Percentiles rank a stretch among this genome's conserved stretches.
These are phyloP conservation scores for Heracleum sosnowskyi DNA, from an alignment of 129 eudicot species.

Conservation along the genomic window DNA sequence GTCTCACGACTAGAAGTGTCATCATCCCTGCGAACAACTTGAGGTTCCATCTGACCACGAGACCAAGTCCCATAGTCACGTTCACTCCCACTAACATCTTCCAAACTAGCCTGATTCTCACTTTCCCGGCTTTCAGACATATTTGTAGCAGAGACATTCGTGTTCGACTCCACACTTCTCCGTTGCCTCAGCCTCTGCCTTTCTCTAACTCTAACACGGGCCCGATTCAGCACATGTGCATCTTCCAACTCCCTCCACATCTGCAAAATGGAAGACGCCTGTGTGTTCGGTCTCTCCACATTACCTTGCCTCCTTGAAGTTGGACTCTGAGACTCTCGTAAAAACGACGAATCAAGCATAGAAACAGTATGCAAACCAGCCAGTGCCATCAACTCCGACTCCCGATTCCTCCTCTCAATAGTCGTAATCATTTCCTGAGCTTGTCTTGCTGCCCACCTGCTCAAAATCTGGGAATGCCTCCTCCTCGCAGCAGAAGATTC, in stretches of 20 bases:
- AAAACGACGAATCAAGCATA: constrained; percentile 83
- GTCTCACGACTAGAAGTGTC: constrained; percentile 67
- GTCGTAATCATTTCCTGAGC: constrained; percentile 97
- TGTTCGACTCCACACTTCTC: constrained; percentile 58
- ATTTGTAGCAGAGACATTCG: constrained; percentile 49
- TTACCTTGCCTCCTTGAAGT: constrained; percentile 74
- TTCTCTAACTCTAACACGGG: constrained; percentile 83
- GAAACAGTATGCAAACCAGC: constrained; percentile 96
- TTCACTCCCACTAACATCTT: constrained; percentile 68
- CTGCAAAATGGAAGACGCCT: constrained; percentile 83
- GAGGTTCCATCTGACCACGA: constrained; percentile 46
- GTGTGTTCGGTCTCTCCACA: constrained; percentile 72
- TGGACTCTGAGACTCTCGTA: constrained; percentile 76
- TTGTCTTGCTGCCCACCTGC: constrained; percentile 95
- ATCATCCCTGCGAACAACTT: constrained; percentile 35
- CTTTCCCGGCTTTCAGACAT: constrained; percentile 50
- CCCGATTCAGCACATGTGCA: constrained; percentile 61
- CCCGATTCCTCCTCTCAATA: constrained; percentile 88
- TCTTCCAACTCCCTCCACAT: constrained; percentile 99
- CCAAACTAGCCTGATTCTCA: constrained; percentile 56
- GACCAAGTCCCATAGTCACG: constrained; percentile 68
- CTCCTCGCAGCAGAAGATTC: constrained; percentile 95
- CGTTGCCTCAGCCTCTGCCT: constrained; percentile 62
- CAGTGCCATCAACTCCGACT: constrained; percentile 93
- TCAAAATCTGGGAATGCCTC: constrained; percentile 73